Evolutionary conservation across 208 protist species (phyloP).

Genomic region (Trypanosoma mega): DNA sequence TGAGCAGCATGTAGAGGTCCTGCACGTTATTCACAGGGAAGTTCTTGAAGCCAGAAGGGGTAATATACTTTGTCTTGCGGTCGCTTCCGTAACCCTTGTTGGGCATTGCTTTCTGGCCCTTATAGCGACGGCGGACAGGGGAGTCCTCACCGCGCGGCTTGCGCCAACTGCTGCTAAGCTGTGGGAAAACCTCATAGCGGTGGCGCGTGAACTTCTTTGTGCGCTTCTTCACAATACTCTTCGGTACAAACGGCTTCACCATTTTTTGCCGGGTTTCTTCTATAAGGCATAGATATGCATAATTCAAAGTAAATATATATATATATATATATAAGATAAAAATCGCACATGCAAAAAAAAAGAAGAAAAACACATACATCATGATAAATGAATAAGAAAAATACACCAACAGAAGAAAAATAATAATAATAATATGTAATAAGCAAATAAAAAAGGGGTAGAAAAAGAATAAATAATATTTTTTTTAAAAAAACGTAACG

Average conservation of each 20-base stretch:
- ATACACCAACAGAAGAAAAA: not conserved
- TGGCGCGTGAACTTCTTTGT: slow-evolving; percentile 97
- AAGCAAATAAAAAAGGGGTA: too few species aligned
- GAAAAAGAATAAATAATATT: not conserved
- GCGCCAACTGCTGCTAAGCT: slow-evolving; percentile 96
- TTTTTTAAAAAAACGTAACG: not conserved
- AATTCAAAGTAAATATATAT: not conserved
- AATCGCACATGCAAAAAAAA: slow-evolving; percentile 15
- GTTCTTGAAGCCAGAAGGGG: slow-evolving; percentile 97
- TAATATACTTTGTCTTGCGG: slow-evolving; percentile 95
- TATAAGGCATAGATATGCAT: slow-evolving; percentile 2
- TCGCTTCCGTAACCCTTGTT: slow-evolving; percentile 99
- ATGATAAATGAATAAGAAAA: not conserved
- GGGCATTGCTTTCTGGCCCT: slow-evolving; percentile 96
- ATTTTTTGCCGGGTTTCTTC: slow-evolving; percentile 49
- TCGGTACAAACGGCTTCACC: slow-evolving; percentile 92
- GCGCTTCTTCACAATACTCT: slow-evolving; percentile 97
- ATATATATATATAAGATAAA: slow-evolving; percentile 1
- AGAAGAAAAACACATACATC: slow-evolving; percentile 12
- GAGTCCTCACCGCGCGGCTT: slow-evolving; percentile 99
- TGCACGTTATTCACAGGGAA: slow-evolving; percentile 95
- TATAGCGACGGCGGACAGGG: slow-evolving; percentile 96
- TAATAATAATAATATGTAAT: too few species aligned
- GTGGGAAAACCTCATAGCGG: slow-evolving; percentile 93
- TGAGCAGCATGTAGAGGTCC: slow-evolving; percentile 99